Base-by-base conservation (phyloP, 2,329 filamentous ascomycete species). In the Cercospora sesami region DNA sequence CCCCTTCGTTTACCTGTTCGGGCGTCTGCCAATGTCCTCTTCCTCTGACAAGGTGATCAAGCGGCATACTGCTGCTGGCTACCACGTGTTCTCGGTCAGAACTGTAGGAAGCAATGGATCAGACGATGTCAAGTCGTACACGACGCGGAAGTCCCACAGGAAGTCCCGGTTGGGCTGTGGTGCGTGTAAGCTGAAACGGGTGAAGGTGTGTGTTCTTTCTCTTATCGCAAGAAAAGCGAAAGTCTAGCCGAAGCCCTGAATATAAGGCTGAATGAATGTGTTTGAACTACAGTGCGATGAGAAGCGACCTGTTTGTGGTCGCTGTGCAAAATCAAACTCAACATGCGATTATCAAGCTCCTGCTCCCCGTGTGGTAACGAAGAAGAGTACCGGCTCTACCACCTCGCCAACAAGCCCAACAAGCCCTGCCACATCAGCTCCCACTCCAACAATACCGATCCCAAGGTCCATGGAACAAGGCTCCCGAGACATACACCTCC, bases 111-210 rank as follows among this genome's bases (percentile, higher is more conserved):
- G 12, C 63, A 30, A 59, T 45, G 51, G 51, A 45, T 42, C 45
- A 8, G 51, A 59, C 23, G 30, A 58, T 30, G 58, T 57, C 60
- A 67, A 67, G 26, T 31, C 60, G 26, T 66, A 68, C n/a, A 55
- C 60, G 30, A 60, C 55, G 6, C 61, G 67, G 21, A 63, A 63
- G 23, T 58, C 62, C 23, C 67, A 68, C 55, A 63, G 60, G 48
- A 71, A 67, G 63, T 71, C 69, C 18, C 69, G 69, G 4, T 53
- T 62, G 10, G 69, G 69, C n/a, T 71, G 69, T 60, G 36, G 42
- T 1, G 51, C 53, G 10, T 71, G 69, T 60, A 71, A 69, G 57
- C 48, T 57, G 39, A 71, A 71, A 61, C 64, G 70, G 63, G 67
- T 68, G 31, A 65, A 65, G 45, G 60, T 63, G 45, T 21, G 48